These are phyloP conservation scores for Hyaloperonospora brassicae DNA, from an alignment of 352 stramenopile species.

Conservation along the genomic window DNA sequence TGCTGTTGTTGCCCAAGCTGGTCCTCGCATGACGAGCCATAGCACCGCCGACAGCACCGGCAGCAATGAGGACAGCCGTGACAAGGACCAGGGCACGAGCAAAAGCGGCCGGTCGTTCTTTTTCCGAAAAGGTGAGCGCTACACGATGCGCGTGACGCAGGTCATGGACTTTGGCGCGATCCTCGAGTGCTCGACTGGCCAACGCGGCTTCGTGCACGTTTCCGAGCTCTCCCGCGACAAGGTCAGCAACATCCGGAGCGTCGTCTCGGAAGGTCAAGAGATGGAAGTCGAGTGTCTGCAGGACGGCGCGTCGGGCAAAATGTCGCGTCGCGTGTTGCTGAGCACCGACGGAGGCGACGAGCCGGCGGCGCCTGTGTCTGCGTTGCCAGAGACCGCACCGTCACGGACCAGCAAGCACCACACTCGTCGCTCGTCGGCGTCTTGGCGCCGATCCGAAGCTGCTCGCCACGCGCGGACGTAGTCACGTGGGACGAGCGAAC, in stretches of 20 bases:
- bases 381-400: conserved; percentile 7
- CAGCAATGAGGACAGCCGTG: conserved; percentile 8
- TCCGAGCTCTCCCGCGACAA: conserved; percentile 81
- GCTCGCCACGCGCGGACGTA: conserved; percentile 23
- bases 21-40: conserved; percentile 11
- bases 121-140: conserved; percentile 85
- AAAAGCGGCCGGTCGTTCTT: conserved; percentile 26
- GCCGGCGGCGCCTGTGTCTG: conserved; percentile 4
- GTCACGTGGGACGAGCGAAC: conserved; percentile 17
- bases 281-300: conserved; percentile 77
- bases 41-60: conserved; percentile 5
- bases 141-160: conserved; percentile 89
- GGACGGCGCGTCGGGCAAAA: conserved; percentile 70
- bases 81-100: conserved; percentile 12
- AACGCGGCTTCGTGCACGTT: conserved; percentile 92
- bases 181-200: conserved; percentile 67
- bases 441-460: conserved; percentile 27
- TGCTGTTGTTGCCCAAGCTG: conserved; percentile 5
- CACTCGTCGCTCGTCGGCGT: conserved; percentile 25
- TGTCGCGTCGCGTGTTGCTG: conserved; percentile 64
- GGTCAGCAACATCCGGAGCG: conserved; percentile 55
- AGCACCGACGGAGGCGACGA: conserved; percentile 9
- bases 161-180: conserved; percentile 94
- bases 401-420: conserved; percentile 18
- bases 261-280: conserved; percentile 59